Percentiles rank a stretch among this genome's conserved stretches.
Evolutionary conservation across 306 rosid genomes (phyloP).

Genomic region (Fragaria iinumae): DNA sequence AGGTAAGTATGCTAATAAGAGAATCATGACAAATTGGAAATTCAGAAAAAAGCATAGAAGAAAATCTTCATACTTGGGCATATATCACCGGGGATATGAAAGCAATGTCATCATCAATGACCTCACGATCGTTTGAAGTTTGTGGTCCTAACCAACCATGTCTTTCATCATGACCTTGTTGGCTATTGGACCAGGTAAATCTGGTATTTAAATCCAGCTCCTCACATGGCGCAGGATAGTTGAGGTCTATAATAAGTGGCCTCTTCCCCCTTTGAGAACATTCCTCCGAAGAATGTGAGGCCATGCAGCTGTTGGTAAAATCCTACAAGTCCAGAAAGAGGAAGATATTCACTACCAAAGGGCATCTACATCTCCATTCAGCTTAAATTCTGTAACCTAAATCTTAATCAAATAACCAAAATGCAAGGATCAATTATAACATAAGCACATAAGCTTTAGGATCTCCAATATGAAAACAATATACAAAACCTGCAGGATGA

Average conservation of each 20-base stretch:
- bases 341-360: neutral
- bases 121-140: conserved; percentile 22
- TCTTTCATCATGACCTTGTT: conserved; percentile 10
- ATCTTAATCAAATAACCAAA: neutral
- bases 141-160: conserved; percentile 10
- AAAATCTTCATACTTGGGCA: conserved; percentile 29
- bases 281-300: conserved; percentile 5
- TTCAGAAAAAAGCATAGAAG: neutral
- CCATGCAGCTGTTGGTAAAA: conserved; percentile 6
- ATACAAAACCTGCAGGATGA: neutral
- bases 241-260: conserved; percentile 35
- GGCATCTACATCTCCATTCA: neutral
- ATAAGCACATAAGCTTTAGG: neutral
- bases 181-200: conserved; percentile 13
- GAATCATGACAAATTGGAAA: neutral
- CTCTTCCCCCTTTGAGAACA: conserved; percentile 23
- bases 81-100: conserved; percentile 35
- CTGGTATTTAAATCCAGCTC: conserved; percentile 16
- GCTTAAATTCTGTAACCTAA: neutral
- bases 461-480: neutral
- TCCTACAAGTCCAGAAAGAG: conserved; percentile 14
- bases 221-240: conserved; percentile 26
- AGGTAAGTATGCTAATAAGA: neutral
- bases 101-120: conserved; percentile 35
- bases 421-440: neutral